A percentile compares a stretch with the other conserved stretches of the same genome.
Evolutionary conservation across 225 moss, liverwort and hornwort genomes (phyloP).

Genomic region (Marchantia paleacea): DNA sequence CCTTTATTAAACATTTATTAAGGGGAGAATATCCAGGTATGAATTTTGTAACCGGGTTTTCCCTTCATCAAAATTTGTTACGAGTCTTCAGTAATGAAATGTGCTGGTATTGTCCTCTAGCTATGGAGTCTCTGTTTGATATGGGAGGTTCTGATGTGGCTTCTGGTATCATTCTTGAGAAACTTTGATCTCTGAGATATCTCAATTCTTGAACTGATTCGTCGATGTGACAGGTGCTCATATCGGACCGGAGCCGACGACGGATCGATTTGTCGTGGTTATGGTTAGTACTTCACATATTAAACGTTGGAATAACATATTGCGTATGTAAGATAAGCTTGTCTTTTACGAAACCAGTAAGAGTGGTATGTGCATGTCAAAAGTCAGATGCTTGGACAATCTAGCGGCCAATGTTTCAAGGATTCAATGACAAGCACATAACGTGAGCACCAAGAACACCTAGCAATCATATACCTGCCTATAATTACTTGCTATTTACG

Average conservation of each 20-base stretch:
- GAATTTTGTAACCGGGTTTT: not conserved
- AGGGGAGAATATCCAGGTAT: constrained; percentile 69
- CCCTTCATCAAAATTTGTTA: too few species aligned
- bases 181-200: not conserved
- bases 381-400: not conserved
- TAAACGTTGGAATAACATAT: not conserved
- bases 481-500: too few species aligned
- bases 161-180: not conserved
- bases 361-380: not conserved
- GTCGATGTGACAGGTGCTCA: constrained; percentile 64
- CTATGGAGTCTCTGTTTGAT: not conserved
- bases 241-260: constrained; percentile 98
- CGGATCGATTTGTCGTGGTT: constrained; percentile 97
- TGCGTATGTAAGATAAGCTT: not conserved
- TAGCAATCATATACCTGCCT: too few species aligned
- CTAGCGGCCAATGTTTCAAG: not conserved
- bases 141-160: not conserved
- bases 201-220: not conserved
- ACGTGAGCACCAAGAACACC: too few species aligned
- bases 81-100: not conserved
- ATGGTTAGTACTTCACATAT: constrained; percentile 53
- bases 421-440: too few species aligned
- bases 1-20: constrained; percentile 93
- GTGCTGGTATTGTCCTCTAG: not conserved
- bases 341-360: not conserved